Conservation (phyloP, 2,329 filamentous ascomycete species). For the Sclerotinia borealis region DNA sequence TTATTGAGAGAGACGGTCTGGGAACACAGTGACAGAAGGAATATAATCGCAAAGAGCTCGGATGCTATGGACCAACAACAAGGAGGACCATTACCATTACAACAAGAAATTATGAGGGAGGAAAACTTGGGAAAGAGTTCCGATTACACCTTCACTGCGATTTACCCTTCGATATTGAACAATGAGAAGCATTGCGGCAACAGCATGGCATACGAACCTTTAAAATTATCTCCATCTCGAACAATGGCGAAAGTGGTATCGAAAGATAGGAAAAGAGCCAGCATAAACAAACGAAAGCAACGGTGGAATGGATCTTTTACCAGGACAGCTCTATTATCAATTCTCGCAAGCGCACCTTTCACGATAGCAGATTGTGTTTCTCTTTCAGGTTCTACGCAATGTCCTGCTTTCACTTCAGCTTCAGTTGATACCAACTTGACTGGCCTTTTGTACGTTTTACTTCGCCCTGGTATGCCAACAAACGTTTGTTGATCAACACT, state of each 20-base stretch:
- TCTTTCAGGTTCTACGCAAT: conserved; percentile 61
- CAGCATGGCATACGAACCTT: conserved; percentile 4
- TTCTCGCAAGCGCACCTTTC: conserved; percentile 27
- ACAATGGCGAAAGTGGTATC: conserved; percentile 14
- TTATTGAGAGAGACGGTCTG: neutral
- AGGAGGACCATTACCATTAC: neutral
- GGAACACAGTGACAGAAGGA: neutral
- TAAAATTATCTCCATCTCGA: conserved; percentile 3
- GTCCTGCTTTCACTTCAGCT: conserved; percentile 65
- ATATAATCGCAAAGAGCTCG: neutral
- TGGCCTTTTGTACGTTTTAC: conserved; percentile 55
- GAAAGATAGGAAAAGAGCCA: conserved; percentile 6
- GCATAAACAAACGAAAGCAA: conserved; percentile 20
- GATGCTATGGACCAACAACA: neutral
- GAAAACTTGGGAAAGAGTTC: neutral
- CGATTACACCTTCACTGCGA: neutral
- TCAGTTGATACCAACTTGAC: conserved; percentile 56
- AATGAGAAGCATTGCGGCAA: conserved; percentile 13
- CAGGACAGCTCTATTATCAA: conserved; percentile 26
- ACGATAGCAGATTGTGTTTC: conserved; percentile 50
- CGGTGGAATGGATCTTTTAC: conserved; percentile 20
- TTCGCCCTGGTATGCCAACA: conserved; percentile 14
- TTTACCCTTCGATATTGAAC: neutral
- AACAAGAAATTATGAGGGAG: conserved; percentile 1
- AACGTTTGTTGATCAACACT: conserved; percentile 11